Evolutionary conservation across 139 green algal species (phyloP), one percentile per base, ranked within the genome.

Genomic region (Tetraselmis chui): DNA sequence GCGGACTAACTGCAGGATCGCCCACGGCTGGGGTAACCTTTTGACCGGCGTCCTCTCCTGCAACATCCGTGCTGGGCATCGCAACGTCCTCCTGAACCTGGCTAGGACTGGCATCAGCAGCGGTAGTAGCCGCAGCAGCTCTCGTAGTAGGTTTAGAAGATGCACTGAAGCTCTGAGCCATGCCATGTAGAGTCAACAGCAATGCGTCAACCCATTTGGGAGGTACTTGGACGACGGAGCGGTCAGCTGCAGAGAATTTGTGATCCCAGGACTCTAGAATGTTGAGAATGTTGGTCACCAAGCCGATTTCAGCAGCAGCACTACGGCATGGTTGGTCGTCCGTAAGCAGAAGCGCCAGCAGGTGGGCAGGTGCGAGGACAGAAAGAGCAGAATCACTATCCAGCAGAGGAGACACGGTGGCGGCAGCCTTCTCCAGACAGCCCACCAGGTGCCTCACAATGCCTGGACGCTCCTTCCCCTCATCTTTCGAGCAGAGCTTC

Each of bases 131-230:
- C 29, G 28, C 29, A 58, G 58, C 30, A 1, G 32, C 78, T 30
- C 74, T 30, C 18, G 30, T 79, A 31, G 59, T 22, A 1, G 29
- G n/a, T n/a, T n/a, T n/a, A n/a, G n/a, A n/a, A n/a, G n/a, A n/a
- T n/a, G n/a, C n/a, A n/a, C n/a, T n/a, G n/a, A n/a, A n/a, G n/a
- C n/a, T n/a, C n/a, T n/a, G n/a, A n/a, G n/a, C n/a, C n/a, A n/a
- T n/a, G n/a, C n/a, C n/a, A n/a, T n/a, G 90, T n/a, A 98, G 83
- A 29, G 93, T 67, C 74, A 98, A 83, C 80, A 98, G 84, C 80
- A 94, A 32, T 0, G 90, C 90, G 76, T 95, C 91, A 28, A 95
- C 87, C 95, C 95, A 98, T 77, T 91, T 88, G 0, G 94, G 94
- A 58, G 97, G 85, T 23, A 85, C 32, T 30, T 27, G 29, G 24